Percentiles rank a stretch among this genome's conserved stretches.
Evolutionary conservation across 176 grass and related monocot species (phyloP).

Genomic region (Avena eriantha): DNA sequence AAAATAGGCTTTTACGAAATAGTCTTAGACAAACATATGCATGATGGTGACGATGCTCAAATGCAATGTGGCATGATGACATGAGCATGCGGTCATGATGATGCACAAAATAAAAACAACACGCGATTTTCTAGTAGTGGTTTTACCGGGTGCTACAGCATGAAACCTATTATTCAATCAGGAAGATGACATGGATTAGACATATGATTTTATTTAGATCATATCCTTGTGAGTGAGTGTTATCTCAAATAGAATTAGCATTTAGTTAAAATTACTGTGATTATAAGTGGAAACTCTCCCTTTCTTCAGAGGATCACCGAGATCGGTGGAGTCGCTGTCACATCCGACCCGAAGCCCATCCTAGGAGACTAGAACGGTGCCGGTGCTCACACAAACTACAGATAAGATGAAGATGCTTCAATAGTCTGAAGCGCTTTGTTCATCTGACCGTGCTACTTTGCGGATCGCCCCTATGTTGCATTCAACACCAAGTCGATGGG

Average conservation of each 20-base stretch:
- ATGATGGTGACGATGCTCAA: too few species aligned
- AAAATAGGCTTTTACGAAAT: too few species aligned
- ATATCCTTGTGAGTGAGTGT: neutral
- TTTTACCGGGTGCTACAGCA: too few species aligned
- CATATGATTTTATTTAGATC: neutral
- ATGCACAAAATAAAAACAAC: too few species aligned
- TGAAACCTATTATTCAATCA: neutral
- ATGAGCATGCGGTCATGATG: too few species aligned
- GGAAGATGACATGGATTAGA: neutral
- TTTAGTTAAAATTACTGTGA: neutral
- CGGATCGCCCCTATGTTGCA: neutral
- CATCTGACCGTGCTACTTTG: neutral
- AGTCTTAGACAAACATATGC: too few species aligned
- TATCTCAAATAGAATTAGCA: neutral
- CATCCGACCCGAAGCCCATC: conserved; percentile 90
- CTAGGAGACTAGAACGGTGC: conserved; percentile 89
- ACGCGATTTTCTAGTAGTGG: too few species aligned
- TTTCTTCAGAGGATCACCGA: conserved; percentile 84
- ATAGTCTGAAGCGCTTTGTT: neutral
- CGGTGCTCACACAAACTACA: conserved; percentile 89
- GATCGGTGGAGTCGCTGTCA: conserved; percentile 78
- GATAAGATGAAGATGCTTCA: conserved; percentile 24
- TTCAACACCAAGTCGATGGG: conserved; percentile 87
- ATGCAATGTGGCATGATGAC: too few species aligned
- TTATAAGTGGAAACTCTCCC: neutral